These are phyloP conservation scores for Torulaspora maleeae DNA, from an alignment of 805 yeast species.

Conservation along the genomic window DNA sequence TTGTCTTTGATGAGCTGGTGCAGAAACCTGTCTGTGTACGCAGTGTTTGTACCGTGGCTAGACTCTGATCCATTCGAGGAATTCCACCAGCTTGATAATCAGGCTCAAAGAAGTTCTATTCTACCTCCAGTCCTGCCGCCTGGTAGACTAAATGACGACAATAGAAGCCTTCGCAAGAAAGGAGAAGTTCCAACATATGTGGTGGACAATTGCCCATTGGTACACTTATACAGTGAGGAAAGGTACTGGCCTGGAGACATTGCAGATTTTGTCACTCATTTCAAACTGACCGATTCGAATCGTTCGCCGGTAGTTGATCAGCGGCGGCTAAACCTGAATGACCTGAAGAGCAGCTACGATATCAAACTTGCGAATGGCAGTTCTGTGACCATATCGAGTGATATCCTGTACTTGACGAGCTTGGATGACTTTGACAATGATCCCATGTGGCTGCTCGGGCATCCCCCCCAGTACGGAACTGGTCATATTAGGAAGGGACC, in stretches of 20 bases:
- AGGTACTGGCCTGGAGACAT: slow-evolving; percentile 79
- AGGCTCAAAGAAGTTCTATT: background rate
- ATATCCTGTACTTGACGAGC: slow-evolving; percentile 55
- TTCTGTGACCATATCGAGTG: slow-evolving; percentile 20
- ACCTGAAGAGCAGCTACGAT: slow-evolving; percentile 12
- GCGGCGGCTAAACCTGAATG: slow-evolving; percentile 29
- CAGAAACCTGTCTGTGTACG: background rate
- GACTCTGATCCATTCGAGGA: slow-evolving; percentile 20
- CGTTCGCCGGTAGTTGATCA: slow-evolving; percentile 40
- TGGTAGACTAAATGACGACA: slow-evolving; percentile 23
- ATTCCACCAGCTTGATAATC: slow-evolving; percentile 5
- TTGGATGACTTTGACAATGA: slow-evolving; percentile 61
- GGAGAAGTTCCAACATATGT: slow-evolving; percentile 58
- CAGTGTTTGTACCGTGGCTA: slow-evolving; percentile 17
- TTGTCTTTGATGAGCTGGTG: background rate
- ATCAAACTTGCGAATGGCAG: slow-evolving; percentile 18
- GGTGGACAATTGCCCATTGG: slow-evolving; percentile 65
- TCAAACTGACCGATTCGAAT: slow-evolving; percentile 50
- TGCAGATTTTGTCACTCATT: slow-evolving; percentile 60
- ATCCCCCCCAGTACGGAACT: slow-evolving; percentile 62
- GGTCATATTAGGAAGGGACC: slow-evolving; percentile 77
- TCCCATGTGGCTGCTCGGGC: slow-evolving; percentile 86
- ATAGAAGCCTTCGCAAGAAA: slow-evolving; percentile 23
- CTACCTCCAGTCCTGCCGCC: slow-evolving; percentile 31
- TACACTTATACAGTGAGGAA: slow-evolving; percentile 86